A percentile compares a stretch with the other conserved stretches of the same genome.
These are phyloP conservation scores for Trichoderma brevicompactum DNA, from an alignment of 2,329 filamentous ascomycete species.

Conservation along the genomic window DNA sequence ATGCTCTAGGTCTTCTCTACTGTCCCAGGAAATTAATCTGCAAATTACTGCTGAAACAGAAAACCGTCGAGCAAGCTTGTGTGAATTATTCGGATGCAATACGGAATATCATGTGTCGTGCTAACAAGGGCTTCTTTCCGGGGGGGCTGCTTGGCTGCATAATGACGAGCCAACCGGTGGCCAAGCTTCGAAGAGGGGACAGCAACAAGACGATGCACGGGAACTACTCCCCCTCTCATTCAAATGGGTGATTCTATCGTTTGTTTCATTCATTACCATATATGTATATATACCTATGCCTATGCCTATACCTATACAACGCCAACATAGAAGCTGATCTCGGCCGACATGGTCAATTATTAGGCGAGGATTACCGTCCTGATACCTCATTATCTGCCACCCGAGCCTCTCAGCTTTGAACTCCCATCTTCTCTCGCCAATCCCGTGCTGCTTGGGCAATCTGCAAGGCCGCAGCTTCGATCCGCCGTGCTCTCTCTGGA, in stretches of 20 bases:
- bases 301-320: neutral
- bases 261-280: constrained; percentile 26
- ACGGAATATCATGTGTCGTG: neutral
- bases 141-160: constrained; percentile 14
- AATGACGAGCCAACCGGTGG: constrained; percentile 7
- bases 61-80: neutral
- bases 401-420: constrained; percentile 18
- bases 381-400: constrained; percentile 10
- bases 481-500: constrained; percentile 33
- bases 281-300: constrained; percentile 3
- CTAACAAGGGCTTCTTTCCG: constrained; percentile 8
- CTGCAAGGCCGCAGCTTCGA: constrained; percentile 36
- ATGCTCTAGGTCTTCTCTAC: neutral
- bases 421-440: constrained; percentile 35
- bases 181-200: constrained; percentile 17
- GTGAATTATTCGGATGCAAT: neutral
- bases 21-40: neutral
- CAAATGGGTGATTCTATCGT: neutral
- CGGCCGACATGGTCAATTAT: constrained; percentile 18
- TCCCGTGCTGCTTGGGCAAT: constrained; percentile 37
- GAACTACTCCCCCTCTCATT: neutral
- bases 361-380: constrained; percentile 18
- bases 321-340: constrained; percentile 24
- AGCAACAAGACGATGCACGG: neutral
- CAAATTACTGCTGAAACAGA: neutral